These are phyloP conservation scores for Pleomassaria siparia DNA, from an alignment of 2,329 filamentous ascomycete species.

Conservation along the genomic window DNA sequence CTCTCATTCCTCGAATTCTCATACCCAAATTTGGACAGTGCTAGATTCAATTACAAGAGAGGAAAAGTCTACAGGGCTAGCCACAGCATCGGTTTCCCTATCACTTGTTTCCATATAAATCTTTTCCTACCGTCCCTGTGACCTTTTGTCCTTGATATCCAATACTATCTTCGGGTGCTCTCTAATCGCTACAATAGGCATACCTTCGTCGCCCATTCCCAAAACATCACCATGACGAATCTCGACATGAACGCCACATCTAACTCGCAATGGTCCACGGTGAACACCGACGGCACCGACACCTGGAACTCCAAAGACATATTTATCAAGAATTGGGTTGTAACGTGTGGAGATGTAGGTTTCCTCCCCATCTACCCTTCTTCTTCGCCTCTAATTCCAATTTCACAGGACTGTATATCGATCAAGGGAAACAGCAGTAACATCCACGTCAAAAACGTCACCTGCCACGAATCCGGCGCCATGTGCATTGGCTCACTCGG, in stretches of 20 bases:
- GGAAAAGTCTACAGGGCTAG: too few relatives aligned
- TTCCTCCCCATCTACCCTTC: not conserved
- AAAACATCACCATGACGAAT: conserved; percentile 56
- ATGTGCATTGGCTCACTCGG: conserved; percentile 62
- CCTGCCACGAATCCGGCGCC: conserved; percentile 62
- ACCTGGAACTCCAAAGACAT: conserved; percentile 55
- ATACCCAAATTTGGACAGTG: too few relatives aligned
- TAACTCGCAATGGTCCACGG: conserved; percentile 48
- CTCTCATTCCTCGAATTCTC: not conserved
- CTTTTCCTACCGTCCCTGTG: too few relatives aligned
- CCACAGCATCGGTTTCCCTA: too few relatives aligned
- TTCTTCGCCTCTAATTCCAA: conserved; percentile 37
- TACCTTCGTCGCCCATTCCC: conserved; percentile 49
- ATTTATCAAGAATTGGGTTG: conserved; percentile 49
- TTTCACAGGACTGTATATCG: conserved; percentile 63
- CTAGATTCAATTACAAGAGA: too few relatives aligned
- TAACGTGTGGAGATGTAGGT: conserved; percentile 35
- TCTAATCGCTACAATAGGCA: conserved; percentile 27
- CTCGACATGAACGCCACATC: conserved; percentile 55
- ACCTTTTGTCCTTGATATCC: too few relatives aligned
- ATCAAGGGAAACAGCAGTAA: conserved; percentile 62
- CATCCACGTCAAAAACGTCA: conserved; percentile 61
- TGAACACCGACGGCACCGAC: conserved; percentile 56
- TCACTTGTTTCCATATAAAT: too few relatives aligned
- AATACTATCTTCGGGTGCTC: not conserved